A percentile compares a stretch with the other conserved stretches of the same genome.
Evolutionary conservation across 768 basidiomycete genomes (phyloP).

Genomic region (Cystofilobasidium ferigula): DNA sequence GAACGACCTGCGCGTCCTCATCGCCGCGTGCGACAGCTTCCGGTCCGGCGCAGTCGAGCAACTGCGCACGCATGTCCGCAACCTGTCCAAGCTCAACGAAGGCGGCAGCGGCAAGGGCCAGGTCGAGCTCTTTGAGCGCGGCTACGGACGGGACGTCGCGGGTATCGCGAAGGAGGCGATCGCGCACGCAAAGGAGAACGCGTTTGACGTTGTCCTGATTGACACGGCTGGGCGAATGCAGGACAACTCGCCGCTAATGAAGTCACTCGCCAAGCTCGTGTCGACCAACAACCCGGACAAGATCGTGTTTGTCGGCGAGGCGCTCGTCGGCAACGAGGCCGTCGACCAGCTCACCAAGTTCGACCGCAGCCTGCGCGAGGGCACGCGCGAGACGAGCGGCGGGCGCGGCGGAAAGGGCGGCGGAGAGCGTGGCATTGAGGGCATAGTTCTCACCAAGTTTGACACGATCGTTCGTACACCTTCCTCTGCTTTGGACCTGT

Average conservation of each 20-base stretch:
- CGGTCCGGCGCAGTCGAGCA: conserved; percentile 97
- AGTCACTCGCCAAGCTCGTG: conserved; percentile 95
- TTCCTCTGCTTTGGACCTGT: neutral
- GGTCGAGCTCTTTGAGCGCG: conserved; percentile 88
- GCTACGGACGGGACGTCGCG: conserved; percentile 98
- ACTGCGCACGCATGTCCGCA: conserved; percentile 87
- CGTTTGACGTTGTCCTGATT: conserved; percentile 92
- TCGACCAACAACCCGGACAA: conserved; percentile 91
- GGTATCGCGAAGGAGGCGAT: conserved; percentile 95
- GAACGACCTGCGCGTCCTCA: conserved; percentile 81
- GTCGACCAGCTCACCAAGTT: conserved; percentile 97
- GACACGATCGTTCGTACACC: conserved; percentile 68
- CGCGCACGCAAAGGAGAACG: conserved; percentile 69
- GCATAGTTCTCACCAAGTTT: conserved; percentile 98
- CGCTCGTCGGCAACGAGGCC: conserved; percentile 94
- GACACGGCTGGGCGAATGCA: conserved; percentile 99
- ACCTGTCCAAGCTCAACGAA: conserved; percentile 61
- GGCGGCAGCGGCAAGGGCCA: conserved; percentile 35
- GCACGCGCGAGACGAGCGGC: conserved; percentile 55
- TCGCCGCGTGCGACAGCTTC: conserved; percentile 98
- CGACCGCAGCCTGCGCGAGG: conserved; percentile 84
- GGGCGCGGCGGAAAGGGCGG: conserved; percentile 49
- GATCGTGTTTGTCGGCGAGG: conserved; percentile 95
- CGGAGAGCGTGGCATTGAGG: conserved; percentile 80
- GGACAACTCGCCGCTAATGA: conserved; percentile 98